A percentile compares a stretch with the other conserved stretches of the same genome.
These are phyloP conservation scores for Neoboletus magnificus DNA, from an alignment of 768 basidiomycete genomes.

Conservation along the genomic window DNA sequence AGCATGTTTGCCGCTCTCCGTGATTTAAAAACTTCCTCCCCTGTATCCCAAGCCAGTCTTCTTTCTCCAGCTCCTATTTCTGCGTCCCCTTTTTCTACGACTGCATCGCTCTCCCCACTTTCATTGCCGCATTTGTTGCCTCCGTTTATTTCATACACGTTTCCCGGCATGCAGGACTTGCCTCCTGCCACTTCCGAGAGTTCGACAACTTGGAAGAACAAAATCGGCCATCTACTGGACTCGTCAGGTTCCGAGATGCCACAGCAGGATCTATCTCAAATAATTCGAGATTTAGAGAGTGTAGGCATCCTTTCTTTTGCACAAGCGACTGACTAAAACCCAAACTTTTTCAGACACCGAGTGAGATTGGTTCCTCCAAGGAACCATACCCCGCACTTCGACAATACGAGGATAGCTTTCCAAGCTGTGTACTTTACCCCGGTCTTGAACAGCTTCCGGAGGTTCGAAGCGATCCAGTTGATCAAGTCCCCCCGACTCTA, in stretches of 20 bases:
- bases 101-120: conserved; percentile 12
- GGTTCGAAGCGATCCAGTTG: background rate
- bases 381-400: background rate
- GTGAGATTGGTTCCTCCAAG: conserved; percentile 17
- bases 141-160: conserved; percentile 9
- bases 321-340: conserved; percentile 1
- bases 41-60: conserved; percentile 1
- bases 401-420: background rate
- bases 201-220: conserved; percentile 2
- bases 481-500: background rate
- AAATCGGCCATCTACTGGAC: conserved; percentile 14
- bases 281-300: conserved; percentile 27
- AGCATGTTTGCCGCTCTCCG: conserved; percentile 13
- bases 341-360: conserved; percentile 24
- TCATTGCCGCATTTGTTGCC: conserved; percentile 16
- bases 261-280: conserved; percentile 19
- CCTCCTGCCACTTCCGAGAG: conserved; percentile 13
- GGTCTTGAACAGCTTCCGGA: conserved; percentile 2
- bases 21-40: conserved; percentile 1
- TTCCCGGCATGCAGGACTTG: background rate
- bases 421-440: background rate
- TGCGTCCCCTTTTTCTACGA: conserved; percentile 2
- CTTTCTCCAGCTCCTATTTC: background rate
- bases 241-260: conserved; percentile 21
- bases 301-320: conserved; percentile 19